phyloP scores from a whole-genome alignment of 306 rosid species.

The Ochetophila trinervis region DNA sequence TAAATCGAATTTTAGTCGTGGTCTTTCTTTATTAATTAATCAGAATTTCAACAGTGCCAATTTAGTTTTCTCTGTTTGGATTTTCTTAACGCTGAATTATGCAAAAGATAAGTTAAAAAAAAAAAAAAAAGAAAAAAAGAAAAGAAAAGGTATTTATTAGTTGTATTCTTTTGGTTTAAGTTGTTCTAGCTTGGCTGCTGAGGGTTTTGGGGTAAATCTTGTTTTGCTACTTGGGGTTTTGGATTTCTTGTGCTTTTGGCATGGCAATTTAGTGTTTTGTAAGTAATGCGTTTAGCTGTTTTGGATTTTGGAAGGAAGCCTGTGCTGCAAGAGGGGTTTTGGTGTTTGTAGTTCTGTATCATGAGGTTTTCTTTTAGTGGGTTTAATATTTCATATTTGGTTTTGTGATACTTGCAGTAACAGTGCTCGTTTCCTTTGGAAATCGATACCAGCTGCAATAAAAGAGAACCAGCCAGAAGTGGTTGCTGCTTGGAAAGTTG shows the following conservation, averaged over 20 bases:
- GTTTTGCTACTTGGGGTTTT: neutral
- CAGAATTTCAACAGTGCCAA: no score
- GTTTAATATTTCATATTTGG: constrained; percentile 20
- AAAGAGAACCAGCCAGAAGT: constrained; percentile 73
- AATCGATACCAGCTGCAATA: constrained; percentile 56
- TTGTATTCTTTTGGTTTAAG: neutral
- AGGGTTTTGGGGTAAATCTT: neutral
- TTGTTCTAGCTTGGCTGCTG: neutral
- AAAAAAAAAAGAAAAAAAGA: no score
- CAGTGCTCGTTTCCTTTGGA: constrained; percentile 91
- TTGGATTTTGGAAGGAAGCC: neutral
- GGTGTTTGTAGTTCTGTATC: neutral
- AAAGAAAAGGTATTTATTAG: no score
- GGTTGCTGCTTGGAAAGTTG: constrained; percentile 72
- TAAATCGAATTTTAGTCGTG: no score
- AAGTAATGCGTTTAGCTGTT: constrained; percentile 1
- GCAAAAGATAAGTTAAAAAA: no score
- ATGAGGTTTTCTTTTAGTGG: neutral
- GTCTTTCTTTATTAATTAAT: no score
- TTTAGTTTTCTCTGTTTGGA: no score
- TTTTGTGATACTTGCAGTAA: constrained; percentile 60
- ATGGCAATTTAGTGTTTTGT: neutral
- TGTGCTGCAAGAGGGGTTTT: neutral
- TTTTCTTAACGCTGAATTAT: no score
- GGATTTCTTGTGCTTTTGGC: neutral